Evolutionary conservation across 139 green algal species (phyloP), one percentile per base, ranked within the genome.

Genomic region (Eudorina sp.): DNA sequence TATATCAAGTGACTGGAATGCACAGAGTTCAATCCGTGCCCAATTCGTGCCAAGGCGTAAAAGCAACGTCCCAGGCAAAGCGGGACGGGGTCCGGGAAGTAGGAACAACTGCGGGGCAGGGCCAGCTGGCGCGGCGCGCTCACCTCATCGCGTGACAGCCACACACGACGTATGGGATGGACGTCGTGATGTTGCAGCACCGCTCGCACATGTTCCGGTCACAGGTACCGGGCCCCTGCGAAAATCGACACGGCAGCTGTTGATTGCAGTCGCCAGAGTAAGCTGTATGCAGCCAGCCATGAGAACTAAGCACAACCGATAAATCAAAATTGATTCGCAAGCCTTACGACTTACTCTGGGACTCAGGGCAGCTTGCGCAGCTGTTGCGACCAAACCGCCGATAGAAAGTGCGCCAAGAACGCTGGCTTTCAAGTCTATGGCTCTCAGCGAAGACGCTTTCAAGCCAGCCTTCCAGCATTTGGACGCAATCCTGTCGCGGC

Each of bases 151-250:
- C 94, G 53, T 95, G 83, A 46, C 90, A 53, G 40, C 95, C 95
- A 0, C 96, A 79, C 8, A 55, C 72, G 40, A 94, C 21, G 76
- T 95, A 97, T 1, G 95, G 95, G 51, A 96, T 79, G 0, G 91
- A 95, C 0, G 95, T 97, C 16, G 93, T 27, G 4, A 97, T 85
- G 78, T 97, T 97, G 34, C 90, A 86, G 25, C 82, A 75, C 2
- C 95, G 86, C 88, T 97, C 93, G 11, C 46, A 66, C 25, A n/a
- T 69, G 43, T 94, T 96, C 46, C 92, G 85, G 60, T 97, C 95
- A 27, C 90, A 92, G n/a, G 72, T 88, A 23, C 92, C 92, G 3
- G 92, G 91, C 0, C 92, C 83, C 88, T 93, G 88, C 77, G n/a
- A n/a, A n/a, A 73, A 43, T 8, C 45, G n/a, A 16, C 16, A 31